Evolutionary conservation across 2,329 filamentous ascomycete genomes (phyloP).

Genomic region (Aspergillus ochraceus): DNA sequence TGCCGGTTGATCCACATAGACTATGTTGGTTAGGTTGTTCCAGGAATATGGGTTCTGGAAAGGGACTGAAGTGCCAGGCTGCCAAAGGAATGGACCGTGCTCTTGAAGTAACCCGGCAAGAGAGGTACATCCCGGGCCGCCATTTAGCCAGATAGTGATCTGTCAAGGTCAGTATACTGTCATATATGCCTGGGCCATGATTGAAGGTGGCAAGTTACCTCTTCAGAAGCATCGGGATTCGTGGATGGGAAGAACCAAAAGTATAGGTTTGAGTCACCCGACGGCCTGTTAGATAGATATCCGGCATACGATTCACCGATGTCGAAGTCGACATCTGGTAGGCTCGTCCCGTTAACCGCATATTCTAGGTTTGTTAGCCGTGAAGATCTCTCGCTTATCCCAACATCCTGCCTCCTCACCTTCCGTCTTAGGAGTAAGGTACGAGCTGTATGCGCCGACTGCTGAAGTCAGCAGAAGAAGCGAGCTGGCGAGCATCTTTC

Average conservation of each 20-base stretch:
- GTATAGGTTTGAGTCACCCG: conserved; percentile 46
- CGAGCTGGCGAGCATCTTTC: background rate
- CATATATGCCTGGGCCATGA: background rate
- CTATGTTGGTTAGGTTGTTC: conserved; percentile 71
- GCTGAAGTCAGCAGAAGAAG: background rate
- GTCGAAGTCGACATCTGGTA: conserved; percentile 70
- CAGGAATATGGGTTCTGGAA: conserved; percentile 67
- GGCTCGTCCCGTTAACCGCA: conserved; percentile 61
- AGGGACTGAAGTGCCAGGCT: conserved; percentile 65
- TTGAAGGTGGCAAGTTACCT: conserved; percentile 23
- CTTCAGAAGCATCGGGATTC: conserved; percentile 42
- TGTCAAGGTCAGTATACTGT: conserved; percentile 3
- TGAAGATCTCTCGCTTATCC: background rate
- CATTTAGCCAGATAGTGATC: conserved; percentile 48
- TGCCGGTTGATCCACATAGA: conserved; percentile 56
- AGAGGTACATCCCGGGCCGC: conserved; percentile 56
- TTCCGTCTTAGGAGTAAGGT: background rate
- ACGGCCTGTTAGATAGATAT: conserved; percentile 52
- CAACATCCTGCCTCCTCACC: background rate
- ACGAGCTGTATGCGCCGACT: background rate
- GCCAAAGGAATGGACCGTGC: conserved; percentile 72
- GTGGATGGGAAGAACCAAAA: conserved; percentile 52
- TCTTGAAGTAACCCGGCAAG: conserved; percentile 70
- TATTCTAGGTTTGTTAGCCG: conserved; percentile 51
- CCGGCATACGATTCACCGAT: conserved; percentile 53